phyloP scores from a whole-genome alignment of 768 basidiomycete species.

The Naganishia kalamii region DNA sequence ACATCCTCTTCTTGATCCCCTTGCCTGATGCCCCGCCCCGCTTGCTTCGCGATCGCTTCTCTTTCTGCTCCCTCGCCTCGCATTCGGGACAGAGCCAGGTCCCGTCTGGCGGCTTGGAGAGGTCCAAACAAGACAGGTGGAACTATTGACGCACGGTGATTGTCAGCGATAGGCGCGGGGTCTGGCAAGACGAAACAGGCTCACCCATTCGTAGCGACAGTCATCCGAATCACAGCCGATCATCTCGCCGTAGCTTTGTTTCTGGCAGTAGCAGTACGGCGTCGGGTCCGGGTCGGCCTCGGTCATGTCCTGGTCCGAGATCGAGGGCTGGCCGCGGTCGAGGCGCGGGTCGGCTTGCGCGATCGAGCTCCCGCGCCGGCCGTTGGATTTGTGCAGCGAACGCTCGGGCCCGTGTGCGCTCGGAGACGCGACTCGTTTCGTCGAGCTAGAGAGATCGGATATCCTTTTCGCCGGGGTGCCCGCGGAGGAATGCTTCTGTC shows the following conservation, averaged over 20 bases:
- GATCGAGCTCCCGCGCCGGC: not conserved
- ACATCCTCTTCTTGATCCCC: not conserved
- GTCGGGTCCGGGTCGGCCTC: constrained; percentile 36
- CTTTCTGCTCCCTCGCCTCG: constrained; percentile 41
- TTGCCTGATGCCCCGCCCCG: not conserved
- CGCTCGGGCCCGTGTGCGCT: not conserved
- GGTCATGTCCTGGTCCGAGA: not conserved
- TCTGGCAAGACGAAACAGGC: constrained; percentile 21
- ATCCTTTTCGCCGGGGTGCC: not conserved
- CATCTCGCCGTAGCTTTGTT: constrained; percentile 47
- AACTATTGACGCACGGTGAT: constrained; percentile 49
- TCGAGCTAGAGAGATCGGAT: not conserved
- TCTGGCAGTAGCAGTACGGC: constrained; percentile 41
- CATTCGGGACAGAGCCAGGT: constrained; percentile 60
- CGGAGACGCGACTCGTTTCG: not conserved
- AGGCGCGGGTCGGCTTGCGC: not conserved
- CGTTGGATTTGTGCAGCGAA: not conserved
- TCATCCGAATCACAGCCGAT: constrained; percentile 47
- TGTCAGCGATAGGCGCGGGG: not conserved
- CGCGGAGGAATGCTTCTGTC: not conserved
- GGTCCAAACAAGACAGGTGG: constrained; percentile 58
- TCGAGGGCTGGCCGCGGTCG: not conserved
- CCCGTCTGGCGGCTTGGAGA: constrained; percentile 57
- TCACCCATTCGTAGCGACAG: constrained; percentile 48
- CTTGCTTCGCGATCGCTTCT: constrained; percentile 15